phyloP scores from a whole-genome alignment of 2,329 filamentous ascomycete genomes.

The Trichophyton schoenleinii region DNA sequence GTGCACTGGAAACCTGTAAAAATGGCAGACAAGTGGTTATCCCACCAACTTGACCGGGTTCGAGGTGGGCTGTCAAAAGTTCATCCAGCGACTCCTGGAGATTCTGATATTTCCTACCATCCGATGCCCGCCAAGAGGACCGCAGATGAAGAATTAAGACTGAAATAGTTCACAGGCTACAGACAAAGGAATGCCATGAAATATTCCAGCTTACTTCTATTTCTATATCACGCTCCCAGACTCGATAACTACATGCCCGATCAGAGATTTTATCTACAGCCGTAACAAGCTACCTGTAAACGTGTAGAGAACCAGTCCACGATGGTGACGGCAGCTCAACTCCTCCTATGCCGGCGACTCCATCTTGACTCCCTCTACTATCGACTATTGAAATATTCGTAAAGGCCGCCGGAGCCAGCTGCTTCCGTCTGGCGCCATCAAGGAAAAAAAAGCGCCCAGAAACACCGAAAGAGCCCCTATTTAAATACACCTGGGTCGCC shows the following conservation, averaged over 20 bases:
- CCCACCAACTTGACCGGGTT: neutral
- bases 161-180: too few species aligned
- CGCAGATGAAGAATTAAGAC: neutral
- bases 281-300: too few species aligned
- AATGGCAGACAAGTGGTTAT: neutral
- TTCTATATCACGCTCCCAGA: too few species aligned
- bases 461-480: neutral
- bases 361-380: neutral
- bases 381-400: neutral
- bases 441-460: too few species aligned
- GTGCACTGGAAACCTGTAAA: too few species aligned
- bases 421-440: constrained; percentile 1
- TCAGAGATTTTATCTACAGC: too few species aligned
- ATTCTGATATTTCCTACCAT: neutral
- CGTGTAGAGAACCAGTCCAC: too few species aligned
- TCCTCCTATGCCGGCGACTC: neutral
- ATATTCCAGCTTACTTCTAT: too few species aligned
- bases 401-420: neutral
- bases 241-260: too few species aligned
- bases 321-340: neutral
- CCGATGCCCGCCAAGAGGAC: neutral
- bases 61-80: neutral
- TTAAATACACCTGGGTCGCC: neutral
- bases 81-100: neutral
- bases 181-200: too few species aligned